These are phyloP conservation scores for Coemansia sp. DNA, from an alignment of 192 early-diverging fungal species.

Conservation along the genomic window DNA sequence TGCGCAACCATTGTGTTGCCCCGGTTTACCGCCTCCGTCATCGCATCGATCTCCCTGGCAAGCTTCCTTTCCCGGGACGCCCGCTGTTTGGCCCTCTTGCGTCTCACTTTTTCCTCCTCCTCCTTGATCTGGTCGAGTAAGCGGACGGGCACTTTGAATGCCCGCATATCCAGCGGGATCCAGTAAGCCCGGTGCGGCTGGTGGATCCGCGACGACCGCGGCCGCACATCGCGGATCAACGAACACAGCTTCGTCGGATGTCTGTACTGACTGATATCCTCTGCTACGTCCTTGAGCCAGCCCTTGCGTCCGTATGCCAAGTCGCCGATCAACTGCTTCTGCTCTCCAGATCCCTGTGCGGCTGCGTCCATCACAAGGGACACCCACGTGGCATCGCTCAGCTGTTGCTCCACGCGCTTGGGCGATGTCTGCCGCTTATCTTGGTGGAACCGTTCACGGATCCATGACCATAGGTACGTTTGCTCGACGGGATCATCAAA, in stretches of 20 bases:
- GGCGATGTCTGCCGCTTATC: constrained; percentile 45
- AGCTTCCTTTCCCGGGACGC: constrained; percentile 12
- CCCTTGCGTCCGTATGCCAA: constrained; percentile 53
- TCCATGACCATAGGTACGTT: constrained; percentile 51
- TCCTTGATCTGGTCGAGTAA: constrained; percentile 22
- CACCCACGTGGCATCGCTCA: constrained; percentile 34
- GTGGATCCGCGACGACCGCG: constrained; percentile 22
- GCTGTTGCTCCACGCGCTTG: constrained; percentile 12
- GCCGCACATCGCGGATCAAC: constrained; percentile 42
- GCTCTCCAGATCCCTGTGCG: not conserved
- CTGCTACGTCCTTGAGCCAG: constrained; percentile 34
- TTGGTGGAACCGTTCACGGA: constrained; percentile 53
- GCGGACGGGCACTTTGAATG: constrained; percentile 26
- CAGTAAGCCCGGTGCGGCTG: constrained; percentile 47
- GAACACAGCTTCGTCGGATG: constrained; percentile 48
- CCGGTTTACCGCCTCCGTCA: constrained; percentile 24
- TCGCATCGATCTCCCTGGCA: constrained; percentile 13
- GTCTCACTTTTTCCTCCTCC: constrained; percentile 19
- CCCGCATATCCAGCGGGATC: constrained; percentile 44
- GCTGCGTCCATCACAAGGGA: constrained; percentile 28
- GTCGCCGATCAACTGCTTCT: constrained; percentile 30
- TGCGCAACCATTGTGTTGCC: constrained; percentile 25
- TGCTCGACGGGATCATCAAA: constrained; percentile 42
- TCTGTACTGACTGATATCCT: constrained; percentile 27
- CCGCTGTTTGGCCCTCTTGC: constrained; percentile 1